A percentile compares a stretch with the other conserved stretches of the same genome.
Conservation (phyloP, 2,329 filamentous ascomycete genomes). For the Beauveria pseudobassiana region DNA sequence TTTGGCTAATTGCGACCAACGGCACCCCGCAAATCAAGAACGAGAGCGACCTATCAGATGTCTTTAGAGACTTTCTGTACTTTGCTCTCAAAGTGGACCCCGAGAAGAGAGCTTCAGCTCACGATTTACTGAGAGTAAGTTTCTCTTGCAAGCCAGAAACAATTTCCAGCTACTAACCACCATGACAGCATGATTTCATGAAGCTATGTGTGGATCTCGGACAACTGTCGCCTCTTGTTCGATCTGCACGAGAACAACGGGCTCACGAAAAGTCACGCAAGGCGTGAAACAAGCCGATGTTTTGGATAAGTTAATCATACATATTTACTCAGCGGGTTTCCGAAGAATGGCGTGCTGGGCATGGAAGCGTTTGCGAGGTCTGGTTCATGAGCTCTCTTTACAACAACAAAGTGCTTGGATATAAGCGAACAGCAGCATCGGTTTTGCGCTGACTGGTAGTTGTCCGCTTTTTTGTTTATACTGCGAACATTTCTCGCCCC, state of each 20-base stretch:
- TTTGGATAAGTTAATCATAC: background rate
- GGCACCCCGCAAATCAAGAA: constrained; percentile 94
- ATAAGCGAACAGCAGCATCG: background rate
- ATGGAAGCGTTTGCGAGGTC: background rate
- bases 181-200: constrained; percentile 68
- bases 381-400: background rate
- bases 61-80: constrained; percentile 86
- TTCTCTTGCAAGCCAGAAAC: constrained; percentile 23
- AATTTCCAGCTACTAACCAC: constrained; percentile 16
- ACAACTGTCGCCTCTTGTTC: constrained; percentile 79
- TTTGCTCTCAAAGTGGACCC: constrained; percentile 95
- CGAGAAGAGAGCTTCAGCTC: constrained; percentile 90
- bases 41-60: constrained; percentile 68
- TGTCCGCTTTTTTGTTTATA: constrained; percentile 3
- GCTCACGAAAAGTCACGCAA: constrained; percentile 77
- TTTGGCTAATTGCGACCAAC: constrained; percentile 95
- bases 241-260: constrained; percentile 75
- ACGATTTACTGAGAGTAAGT: constrained; percentile 84
- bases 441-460: background rate
- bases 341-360: background rate
- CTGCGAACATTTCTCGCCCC: background rate
- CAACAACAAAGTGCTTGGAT: background rate
- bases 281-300: constrained; percentile 21
- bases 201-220: constrained; percentile 63
- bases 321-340: background rate